Base-by-base conservation (phyloP, 371 early-diverging fungal species). In the Apophysomyces ossiformis region DNA sequence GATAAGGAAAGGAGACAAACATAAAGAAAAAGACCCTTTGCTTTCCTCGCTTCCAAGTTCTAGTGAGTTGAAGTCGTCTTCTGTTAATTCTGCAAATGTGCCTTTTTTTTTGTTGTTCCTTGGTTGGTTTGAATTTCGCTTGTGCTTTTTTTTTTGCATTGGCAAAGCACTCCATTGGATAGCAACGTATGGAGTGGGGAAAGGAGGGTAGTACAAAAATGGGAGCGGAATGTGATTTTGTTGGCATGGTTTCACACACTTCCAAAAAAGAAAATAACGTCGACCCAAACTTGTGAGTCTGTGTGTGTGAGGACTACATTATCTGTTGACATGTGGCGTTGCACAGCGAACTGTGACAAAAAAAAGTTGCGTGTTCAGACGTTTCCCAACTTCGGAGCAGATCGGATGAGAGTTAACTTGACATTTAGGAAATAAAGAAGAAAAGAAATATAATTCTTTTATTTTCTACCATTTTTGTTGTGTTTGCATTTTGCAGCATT, bases 351-450 rank as follows among this genome's bases (percentile, higher is more conserved):
- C 32, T 26, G 32, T 26, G 46, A 13, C 13, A 45, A 18, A 9
- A n/a, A 18, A 50, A 50, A 21, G 21, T 50, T 50, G 54, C 54
- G 35, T 50, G 54, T 50, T 50, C 41, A 26, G 32, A 26, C 32
- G 2, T 41, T 21, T 21, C 21, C 9, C 21, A 21, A 0, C 21
- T 50, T 50, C 54, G 54, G 54, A 50, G 54, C 16, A 50, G 54
- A 50, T 21, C 54, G 54, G 54, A 50, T 21, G 9, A 1, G 32
- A 26, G 32, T 26, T 26, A 26, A 26, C 32, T 26, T 26, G 32
- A 26, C 32, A 26, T 26, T 26, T 26, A 3, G 32, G 32, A 26
- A 26, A 26, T 26, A 26, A 3, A 26, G 32, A 26, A 26, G 32
- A 26, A 26, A 26, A 26, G 3, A 2, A 2, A 0, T 26, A 26